Base-by-base conservation (phyloP, 805 yeast species). In the Kodamaea laetipori region DNA sequence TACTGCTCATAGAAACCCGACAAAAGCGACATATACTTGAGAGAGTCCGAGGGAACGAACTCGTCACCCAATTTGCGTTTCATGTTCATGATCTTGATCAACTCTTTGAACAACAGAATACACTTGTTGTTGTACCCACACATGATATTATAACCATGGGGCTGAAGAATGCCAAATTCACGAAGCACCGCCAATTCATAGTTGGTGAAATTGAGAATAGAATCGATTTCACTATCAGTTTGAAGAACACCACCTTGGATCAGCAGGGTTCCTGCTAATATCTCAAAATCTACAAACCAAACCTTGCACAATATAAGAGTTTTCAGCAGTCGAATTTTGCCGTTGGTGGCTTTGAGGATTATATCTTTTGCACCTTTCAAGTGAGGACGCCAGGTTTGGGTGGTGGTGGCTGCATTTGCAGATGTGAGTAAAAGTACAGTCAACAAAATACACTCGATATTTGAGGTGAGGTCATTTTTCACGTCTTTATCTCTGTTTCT, bases 391-490 rank as follows among this genome's bases (percentile, higher is more conserved):
- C 87, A 82, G 45, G 74, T 73, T 45, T 76, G 77, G 41, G 70
- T 68, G 10, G 71, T 64, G 6, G 79, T 74, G 10, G 78, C 61
- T 0, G 85, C 83, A 48, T 80, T 79, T 28, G 80, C 79, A 1
- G 82, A 72, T 1, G 90, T 84, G 23, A 85, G 66, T 24, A 85
- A 58, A n/a, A 85, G 66, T 1, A 83, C 84, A 0, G 90, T 84
- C 16, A 85, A 58, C 8, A 84, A 69, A 42, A 84, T 75, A 0
- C 85, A 80, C 51, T 83, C 90, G n/a, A 82, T 77, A 52, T 81
- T 81, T 26, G 72, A 53, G 6, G 63, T 49, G 18, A 72, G 42
- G 13, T 47, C 50, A 15, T 44, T 44, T 15, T 47, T 47, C 7
- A 42, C 48, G 23, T 47, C 43, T 23, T 49, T 54, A 23, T 54